A percentile compares a stretch with the other conserved stretches of the same genome.
Conservation (phyloP, 1,284 basidiomycete genomes). For the Phylloboletellus chloephorus region DNA sequence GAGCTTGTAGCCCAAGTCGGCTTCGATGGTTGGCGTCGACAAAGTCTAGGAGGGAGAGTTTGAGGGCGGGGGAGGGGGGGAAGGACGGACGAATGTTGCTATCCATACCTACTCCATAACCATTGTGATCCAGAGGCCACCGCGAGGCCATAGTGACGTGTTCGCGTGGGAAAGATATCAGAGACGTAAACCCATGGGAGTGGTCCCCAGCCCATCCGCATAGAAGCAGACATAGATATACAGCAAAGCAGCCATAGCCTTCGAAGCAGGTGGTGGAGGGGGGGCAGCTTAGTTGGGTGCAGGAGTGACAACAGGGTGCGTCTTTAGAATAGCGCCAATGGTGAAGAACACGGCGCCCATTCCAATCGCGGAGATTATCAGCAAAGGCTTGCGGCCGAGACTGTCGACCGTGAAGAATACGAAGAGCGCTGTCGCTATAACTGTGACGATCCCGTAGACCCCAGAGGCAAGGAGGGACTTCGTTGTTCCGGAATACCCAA, state of each 20-base stretch:
- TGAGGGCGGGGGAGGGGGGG: neutral
- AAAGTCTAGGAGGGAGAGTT: slow-evolving; percentile 46
- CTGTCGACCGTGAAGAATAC: slow-evolving; percentile 53
- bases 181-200: slow-evolving; percentile 69
- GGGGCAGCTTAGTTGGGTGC: slow-evolving; percentile 22
- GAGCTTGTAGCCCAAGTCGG: slow-evolving; percentile 57
- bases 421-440: slow-evolving; percentile 65
- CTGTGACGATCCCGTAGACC: slow-evolving; percentile 76
- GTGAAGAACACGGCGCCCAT: slow-evolving; percentile 62
- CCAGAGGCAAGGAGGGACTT: slow-evolving; percentile 73
- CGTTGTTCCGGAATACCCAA: slow-evolving; percentile 58
- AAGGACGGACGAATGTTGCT: neutral
- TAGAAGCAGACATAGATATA: slow-evolving; percentile 77
- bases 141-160: slow-evolving; percentile 72
- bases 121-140: slow-evolving; percentile 70
- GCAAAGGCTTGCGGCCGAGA: slow-evolving; percentile 51
- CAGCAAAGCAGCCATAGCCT: slow-evolving; percentile 71
- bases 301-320: slow-evolving; percentile 49
- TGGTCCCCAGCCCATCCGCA: slow-evolving; percentile 61
- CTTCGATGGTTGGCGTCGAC: slow-evolving; percentile 63
- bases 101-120: slow-evolving; percentile 59
- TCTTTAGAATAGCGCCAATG: slow-evolving; percentile 72
- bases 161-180: slow-evolving; percentile 81
- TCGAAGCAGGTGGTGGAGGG: slow-evolving; percentile 44
- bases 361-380: slow-evolving; percentile 59